Conservation (phyloP, 495 filamentous ascomycete species). For the Penicillium canescens region DNA sequence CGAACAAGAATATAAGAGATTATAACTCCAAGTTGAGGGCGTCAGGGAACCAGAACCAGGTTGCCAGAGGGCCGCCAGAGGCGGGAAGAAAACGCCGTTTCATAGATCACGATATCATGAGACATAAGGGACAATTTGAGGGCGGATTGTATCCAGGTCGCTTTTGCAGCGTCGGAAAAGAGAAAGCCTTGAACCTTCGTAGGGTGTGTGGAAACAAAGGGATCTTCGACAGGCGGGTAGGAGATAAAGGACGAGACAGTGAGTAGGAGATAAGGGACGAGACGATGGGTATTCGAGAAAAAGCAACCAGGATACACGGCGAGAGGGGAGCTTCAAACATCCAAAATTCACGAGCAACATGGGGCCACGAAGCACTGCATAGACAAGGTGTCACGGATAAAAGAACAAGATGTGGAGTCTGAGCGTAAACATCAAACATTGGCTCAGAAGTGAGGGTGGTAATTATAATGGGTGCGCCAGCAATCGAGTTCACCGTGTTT, state of each 20-base stretch:
- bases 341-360: not conserved
- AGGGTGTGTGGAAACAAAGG: not conserved
- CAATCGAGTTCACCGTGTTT: slow-evolving; percentile 30
- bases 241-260: not conserved
- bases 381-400: not conserved
- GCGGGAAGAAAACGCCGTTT: slow-evolving; percentile 23
- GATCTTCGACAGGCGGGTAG: slow-evolving; percentile 1
- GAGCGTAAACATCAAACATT: not conserved
- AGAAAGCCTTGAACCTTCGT: slow-evolving; percentile 5
- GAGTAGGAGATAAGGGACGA: not conserved
- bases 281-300: slow-evolving; percentile 1
- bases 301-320: not conserved
- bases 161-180: slow-evolving; percentile 6
- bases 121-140: slow-evolving; percentile 30
- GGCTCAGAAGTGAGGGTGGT: not conserved
- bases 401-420: not conserved
- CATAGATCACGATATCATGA: slow-evolving; percentile 27
- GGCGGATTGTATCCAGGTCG: slow-evolving; percentile 1
- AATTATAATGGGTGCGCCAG: slow-evolving; percentile 12
- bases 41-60: slow-evolving; percentile 11
- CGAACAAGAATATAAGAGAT: slow-evolving; percentile 9
- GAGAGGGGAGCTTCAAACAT: not conserved
- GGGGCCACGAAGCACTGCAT: slow-evolving; percentile 12
- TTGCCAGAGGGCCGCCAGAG: slow-evolving; percentile 18
- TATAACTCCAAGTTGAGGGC: slow-evolving; percentile 10